Evolutionary conservation across 176 grass and related monocot species (phyloP).

Genomic region (Avena insularis): DNA sequence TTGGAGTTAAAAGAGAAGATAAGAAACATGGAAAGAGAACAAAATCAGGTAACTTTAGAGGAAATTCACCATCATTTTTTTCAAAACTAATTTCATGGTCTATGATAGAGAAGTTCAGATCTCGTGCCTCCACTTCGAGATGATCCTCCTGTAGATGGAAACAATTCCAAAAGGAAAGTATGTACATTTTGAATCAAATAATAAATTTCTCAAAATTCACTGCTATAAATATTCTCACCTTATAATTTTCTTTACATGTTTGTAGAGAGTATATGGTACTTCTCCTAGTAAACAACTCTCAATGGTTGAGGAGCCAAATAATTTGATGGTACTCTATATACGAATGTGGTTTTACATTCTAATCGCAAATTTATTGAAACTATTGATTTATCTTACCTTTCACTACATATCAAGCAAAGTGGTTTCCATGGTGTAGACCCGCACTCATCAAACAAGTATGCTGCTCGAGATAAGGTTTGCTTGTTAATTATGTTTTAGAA

Average conservation of each 20-base stretch:
- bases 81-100: neutral
- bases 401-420: neutral
- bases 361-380: neutral
- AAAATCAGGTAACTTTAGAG: neutral
- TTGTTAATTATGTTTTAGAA: neutral
- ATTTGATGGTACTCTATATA: neutral
- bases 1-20: neutral
- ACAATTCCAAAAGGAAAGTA: neutral
- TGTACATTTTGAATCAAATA: neutral
- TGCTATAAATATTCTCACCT: too few species aligned
- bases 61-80: neutral
- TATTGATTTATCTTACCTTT: neutral
- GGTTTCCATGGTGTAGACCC: neutral
- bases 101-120: neutral
- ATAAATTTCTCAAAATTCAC: neutral
- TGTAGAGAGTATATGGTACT: neutral
- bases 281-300: neutral
- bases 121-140: neutral
- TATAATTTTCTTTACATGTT: neutral
- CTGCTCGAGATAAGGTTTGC: neutral
- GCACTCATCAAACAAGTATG: neutral
- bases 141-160: neutral
- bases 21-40: neutral
- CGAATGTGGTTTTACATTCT: neutral
- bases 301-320: neutral